Evolutionary conservation across 306 rosid genomes (phyloP).

Genomic region (Carpinus fangiana): DNA sequence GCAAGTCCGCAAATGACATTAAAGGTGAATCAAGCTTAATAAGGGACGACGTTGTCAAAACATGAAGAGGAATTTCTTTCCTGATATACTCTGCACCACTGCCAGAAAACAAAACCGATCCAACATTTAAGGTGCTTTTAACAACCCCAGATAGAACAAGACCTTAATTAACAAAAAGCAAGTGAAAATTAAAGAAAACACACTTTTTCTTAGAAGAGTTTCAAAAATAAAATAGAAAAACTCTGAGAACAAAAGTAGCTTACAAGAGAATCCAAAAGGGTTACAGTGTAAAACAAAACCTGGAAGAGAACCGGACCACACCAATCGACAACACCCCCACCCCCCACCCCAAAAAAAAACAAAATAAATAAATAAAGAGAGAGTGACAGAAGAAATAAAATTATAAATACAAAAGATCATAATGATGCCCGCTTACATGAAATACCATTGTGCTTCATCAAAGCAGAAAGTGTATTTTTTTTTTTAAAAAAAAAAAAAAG

Average conservation of each 20-base stretch:
- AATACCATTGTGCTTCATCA: neutral
- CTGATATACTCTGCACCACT: constrained; percentile 86
- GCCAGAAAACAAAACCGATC: constrained; percentile 41
- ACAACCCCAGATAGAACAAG: constrained; percentile 17
- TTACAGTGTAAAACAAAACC: constrained; percentile 2
- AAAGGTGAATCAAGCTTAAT: constrained; percentile 72
- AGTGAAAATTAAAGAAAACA: too few species aligned
- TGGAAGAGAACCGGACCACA: neutral
- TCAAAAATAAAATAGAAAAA: neutral
- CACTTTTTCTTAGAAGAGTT: too few species aligned
- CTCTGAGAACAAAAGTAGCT: neutral
- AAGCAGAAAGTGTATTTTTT: neutral
- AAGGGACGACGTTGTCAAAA: constrained; percentile 67
- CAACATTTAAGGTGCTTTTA: constrained; percentile 22
- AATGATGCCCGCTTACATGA: neutral
- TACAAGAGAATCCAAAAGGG: too few species aligned
- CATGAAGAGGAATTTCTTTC: constrained; percentile 93
- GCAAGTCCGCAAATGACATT: constrained; percentile 77
- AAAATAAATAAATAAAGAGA: neutral
- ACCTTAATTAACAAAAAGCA: constrained; percentile 17
- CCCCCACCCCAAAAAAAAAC: too few species aligned
- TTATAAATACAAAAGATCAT: neutral
- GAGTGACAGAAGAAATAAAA: neutral
- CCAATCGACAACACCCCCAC: neutral
- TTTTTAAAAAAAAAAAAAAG: constrained; percentile 10